These are phyloP conservation scores for Tardiomyces digboiensis DNA, from an alignment of 1,139 yeast genomes.

Conservation along the genomic window DNA sequence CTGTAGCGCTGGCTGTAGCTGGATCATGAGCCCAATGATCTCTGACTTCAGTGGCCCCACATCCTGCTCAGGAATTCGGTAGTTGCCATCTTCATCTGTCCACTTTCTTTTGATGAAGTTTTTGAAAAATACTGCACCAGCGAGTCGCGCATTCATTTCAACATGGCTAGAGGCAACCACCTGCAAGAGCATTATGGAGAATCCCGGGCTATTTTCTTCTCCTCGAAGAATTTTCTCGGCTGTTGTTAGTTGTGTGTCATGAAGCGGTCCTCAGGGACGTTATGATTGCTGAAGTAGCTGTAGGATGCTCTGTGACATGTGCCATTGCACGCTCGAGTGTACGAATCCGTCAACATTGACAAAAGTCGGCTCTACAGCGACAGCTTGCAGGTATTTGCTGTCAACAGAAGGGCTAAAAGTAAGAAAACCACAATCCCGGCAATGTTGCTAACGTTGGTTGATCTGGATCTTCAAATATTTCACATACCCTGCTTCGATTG, in stretches of 20 bases:
- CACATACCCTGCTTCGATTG: slow-evolving; percentile 9
- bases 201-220: slow-evolving; percentile 60
- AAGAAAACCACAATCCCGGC: no score
- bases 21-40: slow-evolving; percentile 75
- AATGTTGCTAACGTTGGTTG: no score
- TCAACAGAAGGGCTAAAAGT: no score
- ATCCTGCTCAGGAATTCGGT: slow-evolving; percentile 52
- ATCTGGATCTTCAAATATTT: no score
- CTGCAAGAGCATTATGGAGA: slow-evolving; percentile 64
- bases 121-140: slow-evolving; percentile 87
- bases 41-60: slow-evolving; percentile 62
- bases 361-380: no score
- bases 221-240: slow-evolving; percentile 39
- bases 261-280: no score
- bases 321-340: no score
- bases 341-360: no score
- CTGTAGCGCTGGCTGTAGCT: slow-evolving; percentile 66
- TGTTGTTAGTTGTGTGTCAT: neutral
- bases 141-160: slow-evolving; percentile 55
- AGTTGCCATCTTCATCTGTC: slow-evolving; percentile 84
- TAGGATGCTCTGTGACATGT: no score
- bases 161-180: slow-evolving; percentile 59
- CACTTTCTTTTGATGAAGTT: slow-evolving; percentile 78
- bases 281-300: no score
- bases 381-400: no score